Base-by-base conservation (phyloP, 805 yeast species). In the Candida orba region DNA sequence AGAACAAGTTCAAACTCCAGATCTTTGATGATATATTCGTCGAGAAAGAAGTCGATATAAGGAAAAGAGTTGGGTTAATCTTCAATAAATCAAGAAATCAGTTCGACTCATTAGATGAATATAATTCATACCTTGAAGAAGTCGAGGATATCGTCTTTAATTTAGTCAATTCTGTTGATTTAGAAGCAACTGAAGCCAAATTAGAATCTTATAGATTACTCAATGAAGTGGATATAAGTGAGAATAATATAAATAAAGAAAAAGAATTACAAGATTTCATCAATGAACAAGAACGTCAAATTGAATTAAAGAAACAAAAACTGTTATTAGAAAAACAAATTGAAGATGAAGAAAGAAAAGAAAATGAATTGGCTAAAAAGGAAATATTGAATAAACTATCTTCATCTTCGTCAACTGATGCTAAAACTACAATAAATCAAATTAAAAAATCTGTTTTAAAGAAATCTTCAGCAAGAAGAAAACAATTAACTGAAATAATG, bases 31-130 rank as follows among this genome's bases (percentile, higher is more conserved):
- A 93, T 63, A 76, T 93, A 34, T 71, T 64, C 8, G 95, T 93
- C 3, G 99, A 93, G 62, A 76, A 84, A 49, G 99, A 93, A 59
- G 88, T 95, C 33, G 98, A 93, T 62, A 78, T 90, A 17, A 73
- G 99, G 41, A 82, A 81, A 54, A 70, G 91, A 44, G 88, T 93
- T 10, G 70, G 75, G 52, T 72, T 73, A 43, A 81, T 90, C 8
- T 90, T 83, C 66, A 93, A 93, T 64, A 84, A 86, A 62, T 79
- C 83, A 3, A 76, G 78, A 51, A 79, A 78, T 34, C 95, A 88
- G 52, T 93, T 93, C 56, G 67, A 62, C 4, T 68, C 58, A 3
- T 63, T 81, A 20, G 68, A 72, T 4, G 84, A 72, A 25, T 90
- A 72, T 64, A 88, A 93, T 58, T 69, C 69, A 51, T 93, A 91